Evolutionary conservation across 2,329 filamentous ascomycete species (phyloP).

Genomic region (Shiraia bambusicola): DNA sequence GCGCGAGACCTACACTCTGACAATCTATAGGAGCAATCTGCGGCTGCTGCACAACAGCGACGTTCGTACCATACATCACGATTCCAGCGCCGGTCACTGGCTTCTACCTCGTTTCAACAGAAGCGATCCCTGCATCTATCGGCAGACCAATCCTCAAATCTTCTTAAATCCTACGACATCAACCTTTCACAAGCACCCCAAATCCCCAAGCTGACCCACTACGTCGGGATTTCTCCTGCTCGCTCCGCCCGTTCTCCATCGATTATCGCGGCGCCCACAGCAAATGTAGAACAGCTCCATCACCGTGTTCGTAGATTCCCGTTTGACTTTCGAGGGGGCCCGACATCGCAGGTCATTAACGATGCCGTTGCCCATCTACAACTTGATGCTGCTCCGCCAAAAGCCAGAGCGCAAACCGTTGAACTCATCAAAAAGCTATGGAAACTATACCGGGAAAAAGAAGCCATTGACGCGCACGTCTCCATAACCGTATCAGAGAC

Average conservation of each 20-base stretch:
- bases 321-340: conserved; percentile 59
- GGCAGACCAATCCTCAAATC: conserved; percentile 54
- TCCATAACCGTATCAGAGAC: conserved; percentile 45
- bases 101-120: conserved; percentile 33
- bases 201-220: conserved; percentile 43
- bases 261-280: conserved; percentile 61
- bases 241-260: conserved; percentile 63
- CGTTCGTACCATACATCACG: conserved; percentile 50
- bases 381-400: conserved; percentile 50
- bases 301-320: conserved; percentile 57
- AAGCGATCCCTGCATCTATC: conserved; percentile 59
- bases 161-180: conserved; percentile 57
- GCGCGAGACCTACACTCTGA: conserved; percentile 1
- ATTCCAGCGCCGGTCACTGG: conserved; percentile 16
- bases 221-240: conserved; percentile 66
- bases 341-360: conserved; percentile 43
- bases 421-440: conserved; percentile 57
- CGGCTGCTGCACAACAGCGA: conserved; percentile 48
- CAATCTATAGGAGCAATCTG: conserved; percentile 33
- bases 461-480: conserved; percentile 64
- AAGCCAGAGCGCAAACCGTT: conserved; percentile 49
- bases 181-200: conserved; percentile 46
- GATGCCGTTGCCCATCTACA: conserved; percentile 55
- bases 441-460: conserved; percentile 62
- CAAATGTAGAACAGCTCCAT: conserved; percentile 46